These are phyloP conservation scores for Fonsecaea pugnacius DNA, from an alignment of 2,329 filamentous ascomycete species.

Conservation along the genomic window DNA sequence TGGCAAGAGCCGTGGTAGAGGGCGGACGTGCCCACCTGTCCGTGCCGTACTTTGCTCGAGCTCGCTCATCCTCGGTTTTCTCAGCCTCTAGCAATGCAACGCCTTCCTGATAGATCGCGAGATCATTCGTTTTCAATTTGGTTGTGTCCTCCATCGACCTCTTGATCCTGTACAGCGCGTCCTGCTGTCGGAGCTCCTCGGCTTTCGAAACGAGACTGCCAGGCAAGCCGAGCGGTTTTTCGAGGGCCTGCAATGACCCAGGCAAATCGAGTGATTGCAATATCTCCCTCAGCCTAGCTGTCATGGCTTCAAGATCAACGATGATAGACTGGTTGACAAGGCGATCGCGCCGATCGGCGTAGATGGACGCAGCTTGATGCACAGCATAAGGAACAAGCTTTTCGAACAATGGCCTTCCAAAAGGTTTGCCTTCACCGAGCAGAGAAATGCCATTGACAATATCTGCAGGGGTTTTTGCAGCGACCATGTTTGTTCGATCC, in stretches of 20 bases:
- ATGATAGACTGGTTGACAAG: constrained; percentile 87
- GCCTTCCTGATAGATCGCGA: constrained; percentile 80
- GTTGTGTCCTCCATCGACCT: constrained; percentile 85
- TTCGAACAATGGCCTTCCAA: constrained; percentile 83
- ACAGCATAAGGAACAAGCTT: constrained; percentile 95
- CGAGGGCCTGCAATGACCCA: constrained; percentile 88
- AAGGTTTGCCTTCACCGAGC: constrained; percentile 77
- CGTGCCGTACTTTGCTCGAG: constrained; percentile 80
- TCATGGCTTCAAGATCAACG: constrained; percentile 79
- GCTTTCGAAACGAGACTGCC: constrained; percentile 85
- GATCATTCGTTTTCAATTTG: constrained; percentile 81
- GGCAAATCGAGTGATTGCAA: constrained; percentile 84
- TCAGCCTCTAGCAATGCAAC: constrained; percentile 77
- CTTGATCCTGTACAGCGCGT: constrained; percentile 76
- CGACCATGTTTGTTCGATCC: constrained; percentile 87
- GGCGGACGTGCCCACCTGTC: constrained; percentile 77
- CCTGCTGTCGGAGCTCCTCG: constrained; percentile 89
- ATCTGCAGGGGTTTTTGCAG: constrained; percentile 76
- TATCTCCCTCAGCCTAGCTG: constrained; percentile 75
- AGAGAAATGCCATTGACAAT: constrained; percentile 78
- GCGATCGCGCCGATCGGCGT: constrained; percentile 88
- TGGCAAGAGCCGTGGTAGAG: constrained; percentile 70
- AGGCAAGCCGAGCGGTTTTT: constrained; percentile 90
- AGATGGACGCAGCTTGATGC: constrained; percentile 92
- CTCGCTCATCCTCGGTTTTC: constrained; percentile 77